phyloP scores from a whole-genome alignment of 2,329 filamentous ascomycete genomes.

The Penicillium sp. region DNA sequence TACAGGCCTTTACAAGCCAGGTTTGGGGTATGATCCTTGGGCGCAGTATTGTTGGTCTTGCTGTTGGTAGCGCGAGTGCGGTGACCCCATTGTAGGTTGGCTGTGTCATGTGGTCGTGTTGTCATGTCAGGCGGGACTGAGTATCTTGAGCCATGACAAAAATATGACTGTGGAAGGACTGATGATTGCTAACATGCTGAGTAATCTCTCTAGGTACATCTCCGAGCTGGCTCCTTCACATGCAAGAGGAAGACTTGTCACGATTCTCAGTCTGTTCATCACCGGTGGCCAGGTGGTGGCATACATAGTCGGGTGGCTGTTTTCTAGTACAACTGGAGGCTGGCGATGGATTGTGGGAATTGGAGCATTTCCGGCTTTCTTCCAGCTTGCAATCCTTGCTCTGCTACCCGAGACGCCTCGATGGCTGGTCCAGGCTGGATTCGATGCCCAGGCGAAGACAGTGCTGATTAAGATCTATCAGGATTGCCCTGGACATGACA shows the following conservation, averaged over 20 bases:
- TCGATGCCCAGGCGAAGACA: constrained; percentile 51
- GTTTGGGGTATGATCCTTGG: constrained; percentile 42
- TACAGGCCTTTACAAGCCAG: constrained; percentile 34
- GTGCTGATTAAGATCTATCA: constrained; percentile 61
- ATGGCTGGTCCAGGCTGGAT: constrained; percentile 67
- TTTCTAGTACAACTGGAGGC: constrained; percentile 53
- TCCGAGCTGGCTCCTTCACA: constrained; percentile 72
- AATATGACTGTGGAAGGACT: not conserved
- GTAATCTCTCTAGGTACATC: constrained; percentile 53
- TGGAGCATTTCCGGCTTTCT: constrained; percentile 63
- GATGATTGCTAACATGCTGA: constrained; percentile 1
- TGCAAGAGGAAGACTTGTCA: constrained; percentile 70
- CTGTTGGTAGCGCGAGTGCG: constrained; percentile 52
- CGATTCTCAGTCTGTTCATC: constrained; percentile 71
- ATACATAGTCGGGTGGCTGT: constrained; percentile 71
- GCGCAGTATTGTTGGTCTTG: constrained; percentile 41
- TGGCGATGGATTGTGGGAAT: constrained; percentile 92
- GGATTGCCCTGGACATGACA: constrained; percentile 34
- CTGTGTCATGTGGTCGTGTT: not conserved
- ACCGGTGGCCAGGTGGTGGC: constrained; percentile 83
- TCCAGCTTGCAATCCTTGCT: constrained; percentile 61
- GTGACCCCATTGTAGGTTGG: constrained; percentile 60
- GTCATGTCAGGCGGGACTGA: not conserved
- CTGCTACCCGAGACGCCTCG: constrained; percentile 81
- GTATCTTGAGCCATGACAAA: not conserved